Base-by-base conservation (phyloP, 208 protist species). In the Leishmania amazonensis region DNA sequence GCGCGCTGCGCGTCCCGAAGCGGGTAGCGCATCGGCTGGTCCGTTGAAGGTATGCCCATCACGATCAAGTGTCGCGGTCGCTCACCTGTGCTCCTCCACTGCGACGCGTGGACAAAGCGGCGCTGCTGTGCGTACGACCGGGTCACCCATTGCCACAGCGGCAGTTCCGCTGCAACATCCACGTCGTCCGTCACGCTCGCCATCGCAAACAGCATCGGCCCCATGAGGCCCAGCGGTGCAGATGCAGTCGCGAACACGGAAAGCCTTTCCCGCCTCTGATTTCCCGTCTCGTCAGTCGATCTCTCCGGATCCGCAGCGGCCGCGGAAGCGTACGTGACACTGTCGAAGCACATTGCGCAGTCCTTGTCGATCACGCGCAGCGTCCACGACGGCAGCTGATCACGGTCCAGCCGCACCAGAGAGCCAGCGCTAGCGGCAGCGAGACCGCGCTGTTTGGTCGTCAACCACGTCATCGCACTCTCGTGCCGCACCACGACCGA, bases 31-130 rank as follows among this genome's bases (percentile, higher is more conserved):
- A 45, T 79, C 5, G 76, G 68, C 28, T 80, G 75, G 73, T 93
- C 89, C 4, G 84, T 82, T 0, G 87, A 87, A 0, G 85, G 89
- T 54, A 90, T 89, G 40, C 89, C 89, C 19, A 90, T 24, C 72
- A 87, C 89, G 19, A 85, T 65, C 1, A 89, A 51, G 19, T 58
- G 75, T 0, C 53, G 53, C 53, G 53, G 53, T 57, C 17, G 53
- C 19, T 24, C 53, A 15, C 17, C 19, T 0, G 17, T 0, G 53
- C 53, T 24, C 15, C 19, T 21, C 53, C 7, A 57, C 53, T 57
- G 53, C 53, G 19, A 15, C 0, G 11, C 53, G 53, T 7, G 11
- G 0, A 24, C 4, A 15, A 57, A 57, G 53, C 53, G 11, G 53
- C 53, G 53, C 19, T 57, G 53, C 17, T 21, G 51, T 7, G 51